These are phyloP conservation scores for Cercospora beticola DNA, from an alignment of 2,329 filamentous ascomycete species.

Conservation along the genomic window DNA sequence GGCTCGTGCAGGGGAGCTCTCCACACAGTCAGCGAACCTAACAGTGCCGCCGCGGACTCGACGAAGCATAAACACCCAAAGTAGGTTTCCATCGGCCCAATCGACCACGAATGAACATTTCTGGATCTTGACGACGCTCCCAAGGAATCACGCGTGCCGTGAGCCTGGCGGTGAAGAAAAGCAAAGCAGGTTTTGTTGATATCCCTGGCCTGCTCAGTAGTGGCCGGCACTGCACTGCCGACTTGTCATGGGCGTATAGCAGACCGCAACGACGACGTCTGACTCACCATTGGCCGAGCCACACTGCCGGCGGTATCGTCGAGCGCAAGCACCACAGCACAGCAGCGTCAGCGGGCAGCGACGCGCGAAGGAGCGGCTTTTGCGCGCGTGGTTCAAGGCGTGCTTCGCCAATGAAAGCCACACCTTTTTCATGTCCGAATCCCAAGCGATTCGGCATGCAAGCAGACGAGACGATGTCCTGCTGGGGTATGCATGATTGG, in stretches of 20 bases:
- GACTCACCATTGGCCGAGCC: conserved; percentile 6
- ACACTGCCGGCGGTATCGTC: background rate
- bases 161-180: background rate
- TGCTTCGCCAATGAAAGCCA: conserved; percentile 9
- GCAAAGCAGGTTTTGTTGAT: conserved; percentile 4
- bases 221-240: conserved; percentile 1
- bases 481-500: background rate
- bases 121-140: background rate
- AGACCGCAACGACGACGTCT: conserved; percentile 3
- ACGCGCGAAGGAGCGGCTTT: background rate
- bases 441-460: conserved; percentile 14
- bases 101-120: background rate
- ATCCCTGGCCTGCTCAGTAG: background rate
- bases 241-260: conserved; percentile 1
- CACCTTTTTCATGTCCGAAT: background rate
- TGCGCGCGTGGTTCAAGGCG: background rate
- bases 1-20: conserved; percentile 3
- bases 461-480: conserved; percentile 5
- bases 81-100: conserved; percentile 1
- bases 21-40: conserved; percentile 8
- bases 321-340: background rate
- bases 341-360: background rate
- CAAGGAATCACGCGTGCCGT: background rate
- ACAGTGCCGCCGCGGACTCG: background rate
- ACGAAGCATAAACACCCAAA: background rate